Evolutionary conservation across 2,329 filamentous ascomycete species (phyloP), one percentile per base, ranked within the genome.

Genomic region (Penicillium sp.): DNA sequence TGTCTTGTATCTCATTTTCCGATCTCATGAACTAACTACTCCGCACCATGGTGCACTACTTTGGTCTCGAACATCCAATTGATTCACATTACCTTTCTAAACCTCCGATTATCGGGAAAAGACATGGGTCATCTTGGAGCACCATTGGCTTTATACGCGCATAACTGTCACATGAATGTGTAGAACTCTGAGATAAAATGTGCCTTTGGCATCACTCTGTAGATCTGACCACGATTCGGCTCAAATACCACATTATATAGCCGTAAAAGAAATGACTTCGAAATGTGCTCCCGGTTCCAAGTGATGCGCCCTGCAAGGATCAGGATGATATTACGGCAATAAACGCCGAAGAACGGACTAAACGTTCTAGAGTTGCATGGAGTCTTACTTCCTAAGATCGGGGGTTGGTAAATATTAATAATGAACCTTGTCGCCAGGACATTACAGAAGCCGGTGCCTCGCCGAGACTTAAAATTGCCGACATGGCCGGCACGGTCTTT

Each of bases 261-360:
- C 8, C 6, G 13, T 6, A 15, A 6, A 12, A 50, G 19, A 6
- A 50, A 1, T n/a, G 47, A 19, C 2, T 25, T 50, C 10, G 4
- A 25, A 10, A 21, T 29, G 2, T 27, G 9, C 3, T 19, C 19
- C 4, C 25, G 5, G 7, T 40, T 29, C 6, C 19, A 43, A 37
- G 13, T 2, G 8, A 55, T 50, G 5, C 15, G 21, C 8, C 37
- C 19, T 21, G 31, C 46, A 51, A 50, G 54, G 21, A 42, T 10
- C 7, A 31, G 19, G n/a, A 31, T 37, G n/a, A 25, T 25, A 15
- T 13, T 54, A 6, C 5, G 3, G 0, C 4, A 27, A 21, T 27
- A 19, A 42, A 13, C 15, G 50, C 56, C 56, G 45, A 58, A 21
- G 7, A 49, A 37, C 45, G 56, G 51, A 55, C 43, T 8, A 27